phyloP scores from a whole-genome alignment of 2,329 filamentous ascomycete species.

The Ploettnerulaceae sp. region DNA sequence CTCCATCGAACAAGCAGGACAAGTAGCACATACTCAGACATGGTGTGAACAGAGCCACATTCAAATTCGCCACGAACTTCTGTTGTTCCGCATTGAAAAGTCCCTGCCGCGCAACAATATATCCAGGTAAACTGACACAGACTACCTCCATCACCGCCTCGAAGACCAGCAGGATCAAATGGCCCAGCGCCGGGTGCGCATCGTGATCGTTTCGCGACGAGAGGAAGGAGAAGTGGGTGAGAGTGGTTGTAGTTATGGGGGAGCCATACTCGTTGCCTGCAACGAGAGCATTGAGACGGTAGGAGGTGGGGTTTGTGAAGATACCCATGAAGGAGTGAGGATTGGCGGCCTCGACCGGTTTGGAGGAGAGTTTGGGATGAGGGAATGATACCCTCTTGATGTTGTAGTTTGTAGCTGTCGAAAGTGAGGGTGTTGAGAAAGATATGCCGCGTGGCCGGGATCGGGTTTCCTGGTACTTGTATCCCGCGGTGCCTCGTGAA shows the following conservation, averaged over 20 bases:
- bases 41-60: conserved; percentile 93
- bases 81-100: conserved; percentile 95
- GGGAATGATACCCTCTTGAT: neutral
- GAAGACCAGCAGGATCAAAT: conserved; percentile 55
- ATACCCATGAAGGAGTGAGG: conserved; percentile 34
- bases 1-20: no score
- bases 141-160: conserved; percentile 94
- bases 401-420: neutral
- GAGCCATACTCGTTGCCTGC: conserved; percentile 26
- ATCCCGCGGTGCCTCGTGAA: no score
- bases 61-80: conserved; percentile 94
- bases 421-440: neutral
- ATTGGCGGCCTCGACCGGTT: conserved; percentile 23
- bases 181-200: conserved; percentile 42
- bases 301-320: conserved; percentile 45
- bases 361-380: conserved; percentile 3
- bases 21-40: conserved; percentile 70
- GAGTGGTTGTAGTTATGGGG: conserved; percentile 22
- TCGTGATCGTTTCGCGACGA: conserved; percentile 25
- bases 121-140: conserved; percentile 89
- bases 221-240: conserved; percentile 25
- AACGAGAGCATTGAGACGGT: conserved; percentile 40
- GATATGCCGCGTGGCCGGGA: no score
- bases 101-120: conserved; percentile 82
- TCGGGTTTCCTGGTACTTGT: no score